A percentile compares a stretch with the other conserved stretches of the same genome.
These are phyloP conservation scores for Alternaria triticina DNA, from an alignment of 2,329 filamentous ascomycete genomes.

Conservation along the genomic window DNA sequence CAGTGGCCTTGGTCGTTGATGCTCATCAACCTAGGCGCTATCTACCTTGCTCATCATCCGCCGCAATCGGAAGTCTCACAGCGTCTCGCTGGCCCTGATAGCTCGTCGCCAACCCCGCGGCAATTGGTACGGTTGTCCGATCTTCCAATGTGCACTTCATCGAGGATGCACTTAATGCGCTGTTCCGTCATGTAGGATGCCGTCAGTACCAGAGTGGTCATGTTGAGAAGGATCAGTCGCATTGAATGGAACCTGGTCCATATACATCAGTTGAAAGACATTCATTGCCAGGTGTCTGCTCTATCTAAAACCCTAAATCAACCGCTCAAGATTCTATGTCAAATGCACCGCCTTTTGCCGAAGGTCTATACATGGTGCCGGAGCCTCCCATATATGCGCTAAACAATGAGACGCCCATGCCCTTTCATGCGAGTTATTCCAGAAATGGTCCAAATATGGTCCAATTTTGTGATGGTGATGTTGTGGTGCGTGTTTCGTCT, in stretches of 20 bases:
- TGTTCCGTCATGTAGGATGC: conserved; percentile 25
- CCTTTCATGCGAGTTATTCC: conserved; percentile 15
- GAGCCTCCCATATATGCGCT: conserved; percentile 1
- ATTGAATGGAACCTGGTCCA: background rate
- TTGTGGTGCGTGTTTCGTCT: conserved; percentile 5
- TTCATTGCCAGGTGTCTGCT: conserved; percentile 7
- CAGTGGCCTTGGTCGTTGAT: conserved; percentile 32
- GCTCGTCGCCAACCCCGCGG: background rate
- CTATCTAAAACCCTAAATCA: conserved; percentile 17
- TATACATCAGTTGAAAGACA: background rate
- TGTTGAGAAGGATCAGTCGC: background rate
- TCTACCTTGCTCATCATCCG: conserved; percentile 25
- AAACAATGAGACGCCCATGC: conserved; percentile 19
- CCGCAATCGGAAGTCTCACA: conserved; percentile 2
- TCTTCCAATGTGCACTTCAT: background rate
- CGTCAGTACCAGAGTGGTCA: background rate
- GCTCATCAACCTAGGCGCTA: conserved; percentile 30
- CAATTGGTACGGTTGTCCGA: background rate
- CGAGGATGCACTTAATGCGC: conserved; percentile 18
- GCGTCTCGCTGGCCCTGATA: background rate
- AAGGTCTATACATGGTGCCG: conserved; percentile 21
- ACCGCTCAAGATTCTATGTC: conserved; percentile 29
- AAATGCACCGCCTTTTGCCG: conserved; percentile 12
- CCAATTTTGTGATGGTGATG: background rate
- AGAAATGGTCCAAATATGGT: conserved; percentile 8